These are phyloP conservation scores for Adansonia grandidieri DNA, from an alignment of 441 rosid species.

Conservation along the genomic window DNA sequence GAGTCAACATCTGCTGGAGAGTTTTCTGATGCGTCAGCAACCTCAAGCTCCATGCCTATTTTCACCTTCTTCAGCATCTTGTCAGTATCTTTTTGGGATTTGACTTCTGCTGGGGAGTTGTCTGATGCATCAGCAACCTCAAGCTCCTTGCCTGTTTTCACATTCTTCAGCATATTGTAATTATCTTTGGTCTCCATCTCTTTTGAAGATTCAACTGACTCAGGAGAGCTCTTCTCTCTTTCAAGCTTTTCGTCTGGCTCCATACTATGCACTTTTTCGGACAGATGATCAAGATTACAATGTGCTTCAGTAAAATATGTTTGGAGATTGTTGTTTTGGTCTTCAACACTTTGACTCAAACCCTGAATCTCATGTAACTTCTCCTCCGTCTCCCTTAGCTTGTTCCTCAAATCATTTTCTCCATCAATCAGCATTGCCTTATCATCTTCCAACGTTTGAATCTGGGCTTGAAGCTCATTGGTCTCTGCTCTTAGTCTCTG, in stretches of 20 bases:
- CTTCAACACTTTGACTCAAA: slow-evolving; percentile 53
- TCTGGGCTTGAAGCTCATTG: slow-evolving; percentile 64
- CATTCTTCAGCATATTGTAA: background rate
- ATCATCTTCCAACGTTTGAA: slow-evolving; percentile 61
- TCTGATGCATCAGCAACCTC: slow-evolving; percentile 19
- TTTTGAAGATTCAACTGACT: background rate
- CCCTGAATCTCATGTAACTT: slow-evolving; percentile 57
- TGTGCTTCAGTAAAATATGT: slow-evolving; percentile 58
- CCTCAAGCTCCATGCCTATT: background rate
- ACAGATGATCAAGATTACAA: slow-evolving; percentile 48
- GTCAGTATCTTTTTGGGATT: slow-evolving; percentile 12
- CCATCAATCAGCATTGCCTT: slow-evolving; percentile 46
- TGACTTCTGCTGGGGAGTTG: slow-evolving; percentile 25
- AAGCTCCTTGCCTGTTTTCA: slow-evolving; percentile 23
- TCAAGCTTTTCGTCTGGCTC: slow-evolving; percentile 42
- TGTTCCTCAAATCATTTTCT: slow-evolving; percentile 46
- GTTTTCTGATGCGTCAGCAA: slow-evolving; percentile 21
- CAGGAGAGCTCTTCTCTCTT: background rate
- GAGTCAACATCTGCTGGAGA: slow-evolving; percentile 25
- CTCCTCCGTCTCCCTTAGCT: slow-evolving; percentile 67
- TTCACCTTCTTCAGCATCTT: too few species aligned
- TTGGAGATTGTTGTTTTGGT: slow-evolving; percentile 54
- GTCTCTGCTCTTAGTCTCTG: slow-evolving; percentile 60
- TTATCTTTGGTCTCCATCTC: slow-evolving; percentile 1
- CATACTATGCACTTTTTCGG: slow-evolving; percentile 42